Base-by-base conservation (phyloP, 495 filamentous ascomycete species). In the Lepidopterella palustris region DNA sequence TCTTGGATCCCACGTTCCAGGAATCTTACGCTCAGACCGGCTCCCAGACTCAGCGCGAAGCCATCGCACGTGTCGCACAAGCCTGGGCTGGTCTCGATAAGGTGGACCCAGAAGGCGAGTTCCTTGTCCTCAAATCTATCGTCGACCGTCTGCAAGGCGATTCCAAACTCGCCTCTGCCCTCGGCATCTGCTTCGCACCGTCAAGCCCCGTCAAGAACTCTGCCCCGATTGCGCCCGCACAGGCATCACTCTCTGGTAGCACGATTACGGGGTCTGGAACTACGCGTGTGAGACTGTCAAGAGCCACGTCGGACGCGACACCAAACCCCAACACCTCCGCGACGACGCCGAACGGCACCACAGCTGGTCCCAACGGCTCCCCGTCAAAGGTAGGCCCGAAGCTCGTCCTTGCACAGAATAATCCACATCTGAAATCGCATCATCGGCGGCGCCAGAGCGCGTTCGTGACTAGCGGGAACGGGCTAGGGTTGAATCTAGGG, bases 91-190 rank as follows among this genome's bases (percentile, higher is more conserved):
- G 84, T 8, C 80, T 98, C 31, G 88, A 97, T 74, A 82, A 85
- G 52, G 80, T 91, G 21, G 92, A 98, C 64, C 92, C 93, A 0
- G 93, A 97, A 72, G 92, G 91, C 25, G 83, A 91, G 26, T 95
- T 90, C 65, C 84, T 92, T 50, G 80, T 98, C 11, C 73, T 98
- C 49, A 82, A 83, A 65, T 77, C 79, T 50, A 82, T 90, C 40
- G 81, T 90, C 45, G 82, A 83, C 62, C 79, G 77, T 52, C 69
- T 86, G 8, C 74, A 82, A 61, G 68, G 72, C 32, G 70, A 76
- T 40, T 52, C 69, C 1, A 73, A 72, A 54, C 65, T 74, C 15
- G 63, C 73, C 11, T 45, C 65, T 39, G 65, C 71, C 0, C 66
- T 74, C 3, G 66, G 69, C 8, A 65, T 72, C 56, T 54, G 35